Evolutionary conservation across 768 basidiomycete species (phyloP), one percentile per base, ranked within the genome.

Genomic region (Erythrobasidium yunnanense): DNA sequence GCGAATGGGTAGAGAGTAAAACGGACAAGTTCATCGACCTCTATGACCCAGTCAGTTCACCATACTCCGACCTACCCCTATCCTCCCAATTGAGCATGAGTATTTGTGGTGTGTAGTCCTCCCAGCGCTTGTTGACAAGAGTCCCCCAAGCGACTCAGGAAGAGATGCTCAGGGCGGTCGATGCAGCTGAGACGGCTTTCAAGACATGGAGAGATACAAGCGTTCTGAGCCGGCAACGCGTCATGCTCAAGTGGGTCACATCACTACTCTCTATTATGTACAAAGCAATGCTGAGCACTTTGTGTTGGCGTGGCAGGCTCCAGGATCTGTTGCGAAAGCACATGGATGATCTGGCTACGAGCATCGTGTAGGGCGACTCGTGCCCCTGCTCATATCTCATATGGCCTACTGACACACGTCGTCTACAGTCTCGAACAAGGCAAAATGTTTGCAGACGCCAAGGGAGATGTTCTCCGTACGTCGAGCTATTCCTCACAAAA

Each of bases 401-500:
- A 18, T 20, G 22, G 53, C 53, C 20, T 55, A 38, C 58, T 53
- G 45, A 62, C 49, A 8, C 15, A 25, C 25, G 11, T 42, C n/a
- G 23, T 38, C 50, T 68, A 58, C 38, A 58, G 56, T 20, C 23
- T 56, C 17, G 67, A 68, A 35, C 67, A 68, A 25, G 58, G 68
- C 47, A 67, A 66, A 79, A 99, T 93, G 0, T 77, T 88, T 46
- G 83, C 87, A 69, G 93, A 99, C 77, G 93, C 93, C 0, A 89
- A 90, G 70, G 93, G 93, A 0, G 93, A 99, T 76, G 81, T 99
- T 35, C 82, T 90, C 13, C 87, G 93, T 27, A 92, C 34, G 54
- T 55, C 54, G 29, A 32, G 7, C 8, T 18, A 15, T 33, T n/a
- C 92, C 27, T 79, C 93, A 32, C 91, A 96, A 76, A 88, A 30